Base-by-base conservation (phyloP, 768 basidiomycete species). In the Boletus rufocinnamomeus region DNA sequence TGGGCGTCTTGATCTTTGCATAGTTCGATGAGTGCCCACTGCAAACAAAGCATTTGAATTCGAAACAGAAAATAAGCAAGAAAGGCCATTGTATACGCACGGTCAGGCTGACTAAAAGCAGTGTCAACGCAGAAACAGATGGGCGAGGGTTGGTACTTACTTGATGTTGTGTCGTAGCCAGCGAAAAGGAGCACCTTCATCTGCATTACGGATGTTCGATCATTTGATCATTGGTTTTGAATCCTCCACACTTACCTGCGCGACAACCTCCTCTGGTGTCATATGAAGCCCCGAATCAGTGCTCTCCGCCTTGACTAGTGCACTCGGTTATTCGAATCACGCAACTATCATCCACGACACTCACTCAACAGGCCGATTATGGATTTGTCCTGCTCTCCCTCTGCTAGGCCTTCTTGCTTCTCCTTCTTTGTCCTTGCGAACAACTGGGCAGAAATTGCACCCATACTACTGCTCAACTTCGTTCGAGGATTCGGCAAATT, bases 11-110 rank as follows among this genome's bases (percentile, higher is more conserved):
- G 76, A 50, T 81, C 60, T 48, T 71, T 75, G 16, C 74, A 75
- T 0, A 86, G 75, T 64, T 86, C 83, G 30, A 86, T 79, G 0
- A 86, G 73, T 2, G 82, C 81, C 83, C 84, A 86, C 62, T 67
- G 23, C 14, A 50, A 11, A 43, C 2, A 21, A 28, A n/a, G 13
- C 17, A n/a, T 17, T 17, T 25, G 13, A 48, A 27, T 32, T 43
- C 30, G 6, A 27, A 9, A 17, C n/a, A 34, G 27, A 32, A 30
- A 13, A 21, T 2, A n/a, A 38, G 25, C 17, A 10, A 16, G 25
- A 37, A 52, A 25, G 16, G 10, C 16, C 6, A 13, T 19, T 30
- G 30, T 32, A 17, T 14, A 32, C 64, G 21, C 40, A 69, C 69
- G 2, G 68, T 70, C 21, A 74, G 49, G 27, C 62, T 67, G 38